Evolutionary conservation across 2,329 filamentous ascomycete species (phyloP).

Genomic region (Chrysoporthe puriensis): DNA sequence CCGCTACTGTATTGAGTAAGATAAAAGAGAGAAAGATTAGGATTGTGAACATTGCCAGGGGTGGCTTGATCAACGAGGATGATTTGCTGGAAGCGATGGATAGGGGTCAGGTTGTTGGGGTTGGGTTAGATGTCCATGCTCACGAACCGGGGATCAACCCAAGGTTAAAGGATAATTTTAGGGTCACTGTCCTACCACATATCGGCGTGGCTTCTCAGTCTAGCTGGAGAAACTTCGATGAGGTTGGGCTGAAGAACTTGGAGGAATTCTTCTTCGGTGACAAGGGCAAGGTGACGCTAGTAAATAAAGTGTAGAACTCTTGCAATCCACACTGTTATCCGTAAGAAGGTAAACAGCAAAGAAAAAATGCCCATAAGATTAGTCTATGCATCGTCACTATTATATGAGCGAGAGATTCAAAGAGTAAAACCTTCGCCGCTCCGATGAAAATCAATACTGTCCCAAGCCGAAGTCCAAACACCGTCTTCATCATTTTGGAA

Average conservation of each 20-base stretch:
- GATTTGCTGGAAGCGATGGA: slow-evolving; percentile 40
- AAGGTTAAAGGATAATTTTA: slow-evolving; percentile 37
- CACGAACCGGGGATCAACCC: slow-evolving; percentile 40
- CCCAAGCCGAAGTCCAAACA: slow-evolving; percentile 13
- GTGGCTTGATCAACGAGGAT: slow-evolving; percentile 40
- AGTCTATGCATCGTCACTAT: neutral
- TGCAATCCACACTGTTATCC: neutral
- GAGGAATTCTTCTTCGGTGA: slow-evolving; percentile 33
- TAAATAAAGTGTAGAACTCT: slow-evolving; percentile 11
- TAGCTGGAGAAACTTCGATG: slow-evolving; percentile 37
- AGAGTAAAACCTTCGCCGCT: neutral
- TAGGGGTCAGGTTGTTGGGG: slow-evolving; percentile 37
- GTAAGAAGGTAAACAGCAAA: neutral
- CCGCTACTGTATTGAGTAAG: slow-evolving; percentile 23
- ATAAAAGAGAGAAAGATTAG: slow-evolving; percentile 35
- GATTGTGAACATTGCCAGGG: slow-evolving; percentile 42
- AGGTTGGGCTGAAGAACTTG: slow-evolving; percentile 32
- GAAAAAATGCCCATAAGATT: neutral
- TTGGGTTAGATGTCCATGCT: slow-evolving; percentile 41
- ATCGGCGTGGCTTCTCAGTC: slow-evolving; percentile 37
- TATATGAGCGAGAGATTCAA: neutral
- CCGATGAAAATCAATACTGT: neutral
- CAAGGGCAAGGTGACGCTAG: slow-evolving; percentile 10
- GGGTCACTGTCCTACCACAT: slow-evolving; percentile 38
- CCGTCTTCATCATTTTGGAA: slow-evolving; percentile 1